Evolutionary conservation across 345 rosid genomes (phyloP), one percentile per base, ranked within the genome.

Genomic region (Aurinia saxatilis): DNA sequence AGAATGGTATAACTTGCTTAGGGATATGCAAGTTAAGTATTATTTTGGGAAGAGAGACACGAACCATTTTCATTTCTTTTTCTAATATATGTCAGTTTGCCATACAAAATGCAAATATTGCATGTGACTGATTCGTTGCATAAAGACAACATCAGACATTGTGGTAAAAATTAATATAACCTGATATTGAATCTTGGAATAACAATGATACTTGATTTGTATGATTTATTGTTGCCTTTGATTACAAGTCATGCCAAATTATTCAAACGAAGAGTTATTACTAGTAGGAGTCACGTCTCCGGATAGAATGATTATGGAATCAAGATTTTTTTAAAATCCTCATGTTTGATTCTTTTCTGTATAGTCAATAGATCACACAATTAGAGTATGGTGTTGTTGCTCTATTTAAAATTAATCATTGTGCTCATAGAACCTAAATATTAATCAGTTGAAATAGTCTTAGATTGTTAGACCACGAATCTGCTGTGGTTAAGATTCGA

Each of bases 271-370:
- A 66, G 35, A 46, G 5, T 18, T 66, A 18, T 14, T 47, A 46
- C 19, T 48, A 46, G 64, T 57, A 29, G 42, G 71, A 47, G 57
- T 66, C 71, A 66, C 71, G 71, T 66, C 64, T 56, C 38, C 47
- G 6, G 31, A 5, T 27, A 27, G 7, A 13, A 64, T 41, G 48
- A 66, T 66, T 50, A 14, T 50, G 49, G 7, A 50, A 38, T 14
- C 5, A 15, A 57, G 6, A 11, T 38, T 50, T 8, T 61, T 36
- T 49, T 16, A n/a, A 62, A 27, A 49, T 25, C 47, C 6, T 38
- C 30, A 21, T 37, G 36, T 14, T 56, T 25, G 35, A 23, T 56
- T 23, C 3, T 4, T 38, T 55, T 55, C 38, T 23, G 46, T 25
- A 62, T 49, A 38, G 17, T 25, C 57, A 6, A 46, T 23, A 62